Evolutionary conservation across 768 basidiomycete genomes (phyloP).

Genomic region (Dacryopinax primogenitus): DNA sequence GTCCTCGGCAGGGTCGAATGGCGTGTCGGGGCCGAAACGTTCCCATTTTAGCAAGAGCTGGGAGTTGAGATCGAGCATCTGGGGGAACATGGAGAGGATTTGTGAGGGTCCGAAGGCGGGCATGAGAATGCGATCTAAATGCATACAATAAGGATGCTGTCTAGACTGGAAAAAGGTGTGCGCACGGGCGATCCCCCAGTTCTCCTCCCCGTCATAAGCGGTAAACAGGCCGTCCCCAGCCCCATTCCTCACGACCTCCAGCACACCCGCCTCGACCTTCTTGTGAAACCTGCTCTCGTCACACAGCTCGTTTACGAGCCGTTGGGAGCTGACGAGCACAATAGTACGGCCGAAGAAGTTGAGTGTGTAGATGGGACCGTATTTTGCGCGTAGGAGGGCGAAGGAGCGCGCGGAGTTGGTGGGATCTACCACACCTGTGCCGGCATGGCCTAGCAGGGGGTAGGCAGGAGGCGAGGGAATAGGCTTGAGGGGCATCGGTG

Average conservation of each 20-base stretch:
- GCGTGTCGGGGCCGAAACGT: conserved; percentile 33
- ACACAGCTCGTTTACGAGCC: conserved; percentile 32
- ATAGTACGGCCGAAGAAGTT: conserved; percentile 27
- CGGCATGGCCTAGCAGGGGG: conserved; percentile 2
- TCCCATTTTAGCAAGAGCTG: conserved; percentile 38
- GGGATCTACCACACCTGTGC: not conserved
- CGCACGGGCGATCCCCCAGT: conserved; percentile 38
- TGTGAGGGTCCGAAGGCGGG: conserved; percentile 34
- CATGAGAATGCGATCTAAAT: conserved; percentile 29
- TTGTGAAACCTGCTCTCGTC: conserved; percentile 37
- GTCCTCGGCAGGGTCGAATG: conserved; percentile 36
- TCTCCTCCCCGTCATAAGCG: conserved; percentile 34
- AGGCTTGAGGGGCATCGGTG: not conserved
- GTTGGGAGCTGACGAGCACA: conserved; percentile 28
- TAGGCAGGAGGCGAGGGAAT: conserved; percentile 3
- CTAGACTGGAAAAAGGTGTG: not conserved
- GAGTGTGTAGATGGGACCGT: conserved; percentile 35
- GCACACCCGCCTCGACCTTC: conserved; percentile 24
- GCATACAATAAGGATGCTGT: conserved; percentile 14
- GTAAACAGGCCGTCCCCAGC: conserved; percentile 35
- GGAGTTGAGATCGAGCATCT: conserved; percentile 36
- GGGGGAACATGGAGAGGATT: conserved; percentile 37
- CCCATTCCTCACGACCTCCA: conserved; percentile 29
- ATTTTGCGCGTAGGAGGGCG: conserved; percentile 18
- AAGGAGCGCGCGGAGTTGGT: not conserved